phyloP scores from a whole-genome alignment of 768 basidiomycete species.

The Gloeostereum incarnatum region DNA sequence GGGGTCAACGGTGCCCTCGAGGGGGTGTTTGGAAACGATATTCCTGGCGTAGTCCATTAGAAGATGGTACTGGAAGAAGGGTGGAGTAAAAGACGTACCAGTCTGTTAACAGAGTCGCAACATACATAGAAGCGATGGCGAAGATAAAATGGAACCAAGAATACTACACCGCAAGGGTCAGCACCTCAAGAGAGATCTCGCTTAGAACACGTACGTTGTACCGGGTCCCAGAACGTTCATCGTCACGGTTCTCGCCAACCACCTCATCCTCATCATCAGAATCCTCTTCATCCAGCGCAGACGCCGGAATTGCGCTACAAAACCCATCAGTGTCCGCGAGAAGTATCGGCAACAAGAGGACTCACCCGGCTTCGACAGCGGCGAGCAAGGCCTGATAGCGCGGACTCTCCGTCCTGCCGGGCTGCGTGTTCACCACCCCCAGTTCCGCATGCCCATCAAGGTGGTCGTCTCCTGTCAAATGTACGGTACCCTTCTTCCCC shows the following conservation, averaged over 20 bases:
- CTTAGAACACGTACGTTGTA: slow-evolving; percentile 70
- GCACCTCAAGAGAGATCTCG: slow-evolving; percentile 1
- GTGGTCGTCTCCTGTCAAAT: slow-evolving; percentile 46
- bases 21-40: slow-evolving; percentile 50
- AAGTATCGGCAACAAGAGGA: slow-evolving; percentile 3
- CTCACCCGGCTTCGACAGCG: slow-evolving; percentile 91
- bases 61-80: slow-evolving; percentile 4
- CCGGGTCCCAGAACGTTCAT: slow-evolving; percentile 87
- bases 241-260: slow-evolving; percentile 72
- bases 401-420: slow-evolving; percentile 75
- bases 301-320: slow-evolving; percentile 81
- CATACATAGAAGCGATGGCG: slow-evolving; percentile 93
- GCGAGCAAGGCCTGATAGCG: slow-evolving; percentile 91
- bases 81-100: slow-evolving; percentile 51
- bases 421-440: slow-evolving; percentile 75
- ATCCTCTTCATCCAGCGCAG: slow-evolving; percentile 77
- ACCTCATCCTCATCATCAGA: slow-evolving; percentile 71
- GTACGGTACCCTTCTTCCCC: slow-evolving; percentile 57
- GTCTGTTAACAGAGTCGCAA: slow-evolving; percentile 93
- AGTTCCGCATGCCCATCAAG: slow-evolving; percentile 55
- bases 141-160: slow-evolving; percentile 99
- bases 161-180: slow-evolving; percentile 49
- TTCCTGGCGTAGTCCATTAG: slow-evolving; percentile 41
- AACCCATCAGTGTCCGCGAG: not conserved
- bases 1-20: slow-evolving; percentile 36